A percentile compares a stretch with the other conserved stretches of the same genome.
Conservation (phyloP, 1,284 basidiomycete genomes). For the Naganishia sp. region DNA sequence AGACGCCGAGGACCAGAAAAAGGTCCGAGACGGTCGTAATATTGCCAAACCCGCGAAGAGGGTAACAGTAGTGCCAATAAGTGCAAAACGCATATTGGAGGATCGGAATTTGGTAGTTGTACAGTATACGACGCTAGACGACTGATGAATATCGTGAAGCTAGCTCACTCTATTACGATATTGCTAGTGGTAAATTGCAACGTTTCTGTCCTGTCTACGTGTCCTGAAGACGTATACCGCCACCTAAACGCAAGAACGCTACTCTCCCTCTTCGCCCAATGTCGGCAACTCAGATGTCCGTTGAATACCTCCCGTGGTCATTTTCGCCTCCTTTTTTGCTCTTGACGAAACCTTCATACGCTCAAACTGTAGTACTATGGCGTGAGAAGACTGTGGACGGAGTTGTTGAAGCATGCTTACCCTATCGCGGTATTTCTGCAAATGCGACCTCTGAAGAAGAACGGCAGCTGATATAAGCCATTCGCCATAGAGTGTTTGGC, state of each 20-base stretch:
- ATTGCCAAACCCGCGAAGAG: no score
- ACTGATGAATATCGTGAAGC: background rate
- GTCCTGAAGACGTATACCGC: no score
- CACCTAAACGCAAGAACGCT: background rate
- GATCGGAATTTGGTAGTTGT: slow-evolving; percentile 27
- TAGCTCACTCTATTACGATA: no score
- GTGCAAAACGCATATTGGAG: slow-evolving; percentile 24
- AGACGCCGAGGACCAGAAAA: background rate
- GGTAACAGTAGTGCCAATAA: background rate
- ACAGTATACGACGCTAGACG: slow-evolving; percentile 33
- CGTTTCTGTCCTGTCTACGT: background rate
- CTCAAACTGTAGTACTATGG: slow-evolving; percentile 65
- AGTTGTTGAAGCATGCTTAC: slow-evolving; percentile 35
- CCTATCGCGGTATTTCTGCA: slow-evolving; percentile 70
- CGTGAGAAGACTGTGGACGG: background rate
- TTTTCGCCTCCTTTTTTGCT: slow-evolving; percentile 79
- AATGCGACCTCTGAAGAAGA: slow-evolving; percentile 68
- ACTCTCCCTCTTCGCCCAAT: slow-evolving; percentile 29
- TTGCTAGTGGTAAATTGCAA: no score
- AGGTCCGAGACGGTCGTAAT: no score
- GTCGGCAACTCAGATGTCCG: slow-evolving; percentile 16
- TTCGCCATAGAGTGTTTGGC: slow-evolving; percentile 8
- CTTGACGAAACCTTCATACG: slow-evolving; percentile 81
- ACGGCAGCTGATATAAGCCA: background rate
- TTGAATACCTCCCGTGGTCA: slow-evolving; percentile 31